Conservation (phyloP, 2,329 filamentous ascomycete genomes). For the Aspergillus hortae region DNA sequence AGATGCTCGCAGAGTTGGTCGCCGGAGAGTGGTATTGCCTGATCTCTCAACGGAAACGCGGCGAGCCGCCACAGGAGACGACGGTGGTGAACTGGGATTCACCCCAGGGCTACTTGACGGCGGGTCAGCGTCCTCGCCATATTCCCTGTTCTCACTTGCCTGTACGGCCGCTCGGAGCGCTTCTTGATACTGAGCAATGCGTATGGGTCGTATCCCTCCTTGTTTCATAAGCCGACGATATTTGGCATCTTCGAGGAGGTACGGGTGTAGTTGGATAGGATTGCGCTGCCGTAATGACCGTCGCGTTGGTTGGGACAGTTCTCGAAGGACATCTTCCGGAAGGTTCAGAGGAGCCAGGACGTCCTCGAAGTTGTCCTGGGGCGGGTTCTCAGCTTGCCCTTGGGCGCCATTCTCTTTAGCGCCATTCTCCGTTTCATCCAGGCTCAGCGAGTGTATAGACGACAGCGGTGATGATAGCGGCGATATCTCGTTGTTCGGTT, state of each 20-base stretch:
- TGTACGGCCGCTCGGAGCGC: slow-evolving; percentile 18
- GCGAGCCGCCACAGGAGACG: slow-evolving; percentile 19
- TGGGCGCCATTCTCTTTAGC: neutral
- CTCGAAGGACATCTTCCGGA: slow-evolving; percentile 23
- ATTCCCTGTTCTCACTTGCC: slow-evolving; percentile 31
- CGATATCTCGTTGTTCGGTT: slow-evolving; percentile 22
- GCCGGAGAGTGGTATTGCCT: neutral
- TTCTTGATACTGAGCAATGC: slow-evolving; percentile 22
- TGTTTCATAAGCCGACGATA: slow-evolving; percentile 41
- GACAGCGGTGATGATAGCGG: slow-evolving; percentile 37
- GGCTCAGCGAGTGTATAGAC: slow-evolving; percentile 20
- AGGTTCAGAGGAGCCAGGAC: slow-evolving; percentile 22
- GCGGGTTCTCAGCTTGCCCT: neutral
- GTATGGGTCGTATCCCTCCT: slow-evolving; percentile 43
- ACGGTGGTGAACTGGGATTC: slow-evolving; percentile 28
- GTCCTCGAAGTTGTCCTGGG: slow-evolving; percentile 11
- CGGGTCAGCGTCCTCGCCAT: slow-evolving; percentile 28
- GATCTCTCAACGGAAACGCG: neutral
- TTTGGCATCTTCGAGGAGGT: slow-evolving; percentile 43
- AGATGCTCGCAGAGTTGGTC: neutral
- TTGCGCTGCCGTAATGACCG: slow-evolving; percentile 43
- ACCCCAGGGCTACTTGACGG: slow-evolving; percentile 30
- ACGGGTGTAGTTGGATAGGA: slow-evolving; percentile 48
- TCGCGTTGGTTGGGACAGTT: slow-evolving; percentile 24
- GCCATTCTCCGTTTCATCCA: slow-evolving; percentile 3